These are phyloP conservation scores for Penicillium herquei DNA, from an alignment of 495 filamentous ascomycete genomes.

Conservation along the genomic window DNA sequence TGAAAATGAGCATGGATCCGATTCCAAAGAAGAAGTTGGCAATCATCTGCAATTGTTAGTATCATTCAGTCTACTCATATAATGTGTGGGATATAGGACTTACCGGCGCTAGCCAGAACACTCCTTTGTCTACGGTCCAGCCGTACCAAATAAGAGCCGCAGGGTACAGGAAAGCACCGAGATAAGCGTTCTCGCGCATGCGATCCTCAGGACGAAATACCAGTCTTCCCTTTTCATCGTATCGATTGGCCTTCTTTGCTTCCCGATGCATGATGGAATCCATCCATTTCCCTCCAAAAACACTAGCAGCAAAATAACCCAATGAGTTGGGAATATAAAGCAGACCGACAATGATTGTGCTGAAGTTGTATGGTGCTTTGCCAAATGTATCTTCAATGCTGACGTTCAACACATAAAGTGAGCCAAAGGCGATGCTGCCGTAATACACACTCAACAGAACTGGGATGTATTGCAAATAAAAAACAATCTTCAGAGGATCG, in stretches of 20 bases:
- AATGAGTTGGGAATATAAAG: constrained; percentile 79
- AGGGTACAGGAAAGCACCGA: constrained; percentile 76
- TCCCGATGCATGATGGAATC: constrained; percentile 87
- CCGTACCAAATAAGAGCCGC: constrained; percentile 65
- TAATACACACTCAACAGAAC: constrained; percentile 80
- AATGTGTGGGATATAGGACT: constrained; percentile 26
- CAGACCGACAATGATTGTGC: constrained; percentile 69
- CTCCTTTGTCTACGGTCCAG: constrained; percentile 58
- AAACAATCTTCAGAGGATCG: constrained; percentile 76
- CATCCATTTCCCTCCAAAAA: constrained; percentile 82
- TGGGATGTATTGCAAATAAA: constrained; percentile 78
- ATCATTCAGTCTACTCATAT: neutral
- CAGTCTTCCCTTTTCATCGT: constrained; percentile 66
- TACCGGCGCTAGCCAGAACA: constrained; percentile 64
- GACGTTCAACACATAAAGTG: constrained; percentile 86
- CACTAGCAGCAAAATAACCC: constrained; percentile 72
- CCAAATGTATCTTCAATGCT: constrained; percentile 76
- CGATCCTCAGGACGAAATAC: constrained; percentile 82
- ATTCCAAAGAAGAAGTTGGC: constrained; percentile 88
- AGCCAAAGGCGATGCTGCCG: constrained; percentile 76
- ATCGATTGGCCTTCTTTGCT: constrained; percentile 67
- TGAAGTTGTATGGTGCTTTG: constrained; percentile 69
- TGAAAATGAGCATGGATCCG: constrained; percentile 87
- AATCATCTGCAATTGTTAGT: constrained; percentile 49
- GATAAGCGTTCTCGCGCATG: constrained; percentile 85